These are phyloP conservation scores for Teunomyces stri DNA, from an alignment of 805 yeast genomes.

Conservation along the genomic window DNA sequence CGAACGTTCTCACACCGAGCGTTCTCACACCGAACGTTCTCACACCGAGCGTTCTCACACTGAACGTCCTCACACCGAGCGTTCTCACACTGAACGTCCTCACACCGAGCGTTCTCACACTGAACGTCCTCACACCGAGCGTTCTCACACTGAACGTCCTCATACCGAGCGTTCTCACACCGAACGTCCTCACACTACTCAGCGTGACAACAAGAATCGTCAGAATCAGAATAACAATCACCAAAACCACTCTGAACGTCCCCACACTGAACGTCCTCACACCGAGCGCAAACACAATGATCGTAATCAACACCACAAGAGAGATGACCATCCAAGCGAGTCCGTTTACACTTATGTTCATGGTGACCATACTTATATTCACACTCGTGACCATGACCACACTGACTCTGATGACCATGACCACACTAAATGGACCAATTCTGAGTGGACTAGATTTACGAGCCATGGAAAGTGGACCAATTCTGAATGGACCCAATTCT, in stretches of 20 bases:
- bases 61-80: background rate
- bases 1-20: background rate
- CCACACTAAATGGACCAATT: background rate
- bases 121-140: background rate
- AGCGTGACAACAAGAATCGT: too few species aligned
- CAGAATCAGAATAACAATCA: too few species aligned
- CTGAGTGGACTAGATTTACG: slow-evolving; percentile 1
- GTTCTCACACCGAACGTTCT: background rate
- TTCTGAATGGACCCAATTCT: background rate
- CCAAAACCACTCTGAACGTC: background rate
- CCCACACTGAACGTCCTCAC: background rate
- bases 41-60: background rate
- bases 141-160: background rate
- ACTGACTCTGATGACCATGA: background rate
- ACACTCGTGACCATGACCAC: background rate
- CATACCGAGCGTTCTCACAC: too few species aligned
- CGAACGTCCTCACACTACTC: too few species aligned
- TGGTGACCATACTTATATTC: background rate
- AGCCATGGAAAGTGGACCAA: background rate
- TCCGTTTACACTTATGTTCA: background rate
- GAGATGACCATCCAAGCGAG: background rate
- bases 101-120: background rate
- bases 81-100: too few species aligned
- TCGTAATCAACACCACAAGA: background rate
- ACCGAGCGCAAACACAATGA: background rate